Evolutionary conservation across 495 filamentous ascomycete genomes (phyloP).

Genomic region (Aspergillus affinis): DNA sequence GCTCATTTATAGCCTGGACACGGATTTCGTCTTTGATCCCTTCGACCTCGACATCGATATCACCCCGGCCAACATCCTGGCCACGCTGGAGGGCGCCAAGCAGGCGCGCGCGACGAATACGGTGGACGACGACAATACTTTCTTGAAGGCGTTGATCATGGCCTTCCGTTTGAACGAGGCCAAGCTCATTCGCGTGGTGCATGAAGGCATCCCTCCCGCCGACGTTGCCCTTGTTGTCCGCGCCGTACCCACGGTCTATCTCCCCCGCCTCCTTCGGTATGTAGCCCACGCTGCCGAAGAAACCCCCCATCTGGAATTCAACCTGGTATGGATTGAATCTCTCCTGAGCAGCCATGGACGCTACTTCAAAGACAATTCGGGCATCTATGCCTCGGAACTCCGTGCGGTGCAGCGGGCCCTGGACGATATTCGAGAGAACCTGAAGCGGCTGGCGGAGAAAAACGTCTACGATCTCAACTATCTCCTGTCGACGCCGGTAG

Average conservation of each 20-base stretch:
- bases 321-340: slow-evolving; percentile 87
- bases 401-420: slow-evolving; percentile 75
- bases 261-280: slow-evolving; percentile 76
- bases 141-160: slow-evolving; percentile 91
- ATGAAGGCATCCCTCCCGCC: slow-evolving; percentile 73
- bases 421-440: slow-evolving; percentile 70
- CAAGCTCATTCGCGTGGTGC: slow-evolving; percentile 75
- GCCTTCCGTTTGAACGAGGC: slow-evolving; percentile 89
- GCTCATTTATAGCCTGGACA: slow-evolving; percentile 87
- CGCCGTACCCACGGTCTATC: slow-evolving; percentile 81
- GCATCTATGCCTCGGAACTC: slow-evolving; percentile 75
- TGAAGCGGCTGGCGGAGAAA: slow-evolving; percentile 75
- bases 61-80: slow-evolving; percentile 77
- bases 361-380: slow-evolving; percentile 75
- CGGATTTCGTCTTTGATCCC: slow-evolving; percentile 77
- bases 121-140: slow-evolving; percentile 62
- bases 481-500: slow-evolving; percentile 53
- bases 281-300: slow-evolving; percentile 87
- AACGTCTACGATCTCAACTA: slow-evolving; percentile 87
- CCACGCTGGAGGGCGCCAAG: slow-evolving; percentile 59
- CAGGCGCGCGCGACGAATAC: slow-evolving; percentile 28
- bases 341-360: slow-evolving; percentile 78
- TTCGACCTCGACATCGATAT: slow-evolving; percentile 93
- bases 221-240: slow-evolving; percentile 78
- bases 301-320: slow-evolving; percentile 90